phyloP scores from a whole-genome alignment of 495 filamentous ascomycete genomes.

The Penicillium canescens region DNA sequence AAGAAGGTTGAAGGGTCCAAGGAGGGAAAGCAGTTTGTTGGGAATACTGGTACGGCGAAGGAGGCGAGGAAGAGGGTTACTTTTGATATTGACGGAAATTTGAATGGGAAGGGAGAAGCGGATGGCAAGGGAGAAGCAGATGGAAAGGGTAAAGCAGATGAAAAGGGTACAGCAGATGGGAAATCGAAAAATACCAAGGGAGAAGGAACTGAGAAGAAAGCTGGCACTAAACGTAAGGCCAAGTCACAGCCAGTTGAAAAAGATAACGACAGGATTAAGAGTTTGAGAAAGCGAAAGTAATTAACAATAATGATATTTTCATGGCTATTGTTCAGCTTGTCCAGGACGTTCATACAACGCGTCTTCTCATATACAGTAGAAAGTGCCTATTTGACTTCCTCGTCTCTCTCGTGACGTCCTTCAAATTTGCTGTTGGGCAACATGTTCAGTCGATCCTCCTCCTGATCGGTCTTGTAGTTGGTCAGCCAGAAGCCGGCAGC shows the following conservation, averaged over 20 bases:
- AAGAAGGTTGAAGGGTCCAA: constrained; percentile 44
- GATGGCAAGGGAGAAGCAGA: background rate
- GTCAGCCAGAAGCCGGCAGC: constrained; percentile 61
- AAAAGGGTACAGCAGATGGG: background rate
- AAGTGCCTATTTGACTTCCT: background rate
- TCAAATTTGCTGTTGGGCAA: constrained; percentile 25
- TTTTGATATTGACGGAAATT: background rate
- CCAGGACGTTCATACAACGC: too few species aligned
- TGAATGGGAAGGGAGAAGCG: background rate
- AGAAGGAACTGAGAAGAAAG: background rate
- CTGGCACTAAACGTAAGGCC: background rate
- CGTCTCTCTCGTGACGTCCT: constrained; percentile 19
- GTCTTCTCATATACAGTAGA: background rate
- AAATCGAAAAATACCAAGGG: background rate
- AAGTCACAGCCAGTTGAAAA: background rate
- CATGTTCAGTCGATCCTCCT: constrained; percentile 66
- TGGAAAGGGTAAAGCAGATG: background rate
- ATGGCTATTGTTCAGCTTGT: background rate
- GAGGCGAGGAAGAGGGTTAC: constrained; percentile 30
- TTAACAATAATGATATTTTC: background rate
- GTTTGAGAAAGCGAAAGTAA: background rate
- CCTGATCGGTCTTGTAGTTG: constrained; percentile 56
- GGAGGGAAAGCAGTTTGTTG: constrained; percentile 47
- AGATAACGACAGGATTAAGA: constrained; percentile 4
- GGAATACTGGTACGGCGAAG: constrained; percentile 42